Evolutionary conservation across 371 early-diverging fungal genomes (phyloP), one percentile per base, ranked within the genome.

Genomic region (Mortierella sp.): DNA sequence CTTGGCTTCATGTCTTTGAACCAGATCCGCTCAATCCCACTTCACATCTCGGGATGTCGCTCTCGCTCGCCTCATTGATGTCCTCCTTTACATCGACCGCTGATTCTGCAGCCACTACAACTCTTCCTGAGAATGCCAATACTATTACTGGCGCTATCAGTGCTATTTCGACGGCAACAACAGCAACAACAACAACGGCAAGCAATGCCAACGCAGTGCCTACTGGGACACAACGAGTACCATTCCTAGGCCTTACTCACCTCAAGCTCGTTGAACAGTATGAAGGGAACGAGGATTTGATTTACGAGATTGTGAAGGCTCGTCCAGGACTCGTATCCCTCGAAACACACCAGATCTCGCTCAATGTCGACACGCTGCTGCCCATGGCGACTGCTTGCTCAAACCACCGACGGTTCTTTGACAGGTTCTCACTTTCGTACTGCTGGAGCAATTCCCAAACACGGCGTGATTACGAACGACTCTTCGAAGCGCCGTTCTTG

Each of bases 1-100:
- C 51, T 46, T 72, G 72, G 66, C 56, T 66, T 18, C 47, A 72
- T 19, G 66, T 57, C 42, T 65, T 72, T 61, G 72, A 72, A 34
- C 70, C 59, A 3, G 63, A 64, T 27, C 58, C 55, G 30, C 42
- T 46, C 21, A 61, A 52, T 27, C 54, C 60, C 3, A 48, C 54
- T 13, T 59, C 60, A 7, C 59, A 59, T 26, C 24, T 67, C 34
- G 57, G 31, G 14, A 30, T 56, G 2, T 7, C 61, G 24, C 21
- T 62, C 19, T 39, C 53, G 12, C 48, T 45, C 9, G 19, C 57
- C 21, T 46, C 41, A 0, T 34, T 59, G 24, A 9, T n/a, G 13
- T 23, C 67, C 7, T 43, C 54, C 43, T 47, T 34, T 10, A 7
- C 24, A 23, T 38, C 27, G 14, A 54, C 46, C 26, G 42, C 23